These are phyloP conservation scores for Tulasnella sp. DNA, from an alignment of 768 basidiomycete species.

Conservation along the genomic window DNA sequence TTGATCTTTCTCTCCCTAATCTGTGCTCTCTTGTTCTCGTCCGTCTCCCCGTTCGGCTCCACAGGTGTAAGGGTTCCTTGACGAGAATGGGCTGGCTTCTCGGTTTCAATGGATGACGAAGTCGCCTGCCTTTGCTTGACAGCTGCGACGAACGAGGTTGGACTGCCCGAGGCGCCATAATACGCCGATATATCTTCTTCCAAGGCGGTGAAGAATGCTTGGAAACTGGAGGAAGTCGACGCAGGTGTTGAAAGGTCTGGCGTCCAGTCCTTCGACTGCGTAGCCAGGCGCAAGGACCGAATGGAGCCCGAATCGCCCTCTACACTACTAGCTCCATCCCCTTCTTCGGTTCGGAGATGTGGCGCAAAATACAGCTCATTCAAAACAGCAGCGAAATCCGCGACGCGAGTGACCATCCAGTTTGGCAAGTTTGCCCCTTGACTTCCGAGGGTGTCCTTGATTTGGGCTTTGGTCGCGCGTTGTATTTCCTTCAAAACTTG, in stretches of 20 bases:
- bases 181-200: constrained; percentile 56
- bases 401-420: constrained; percentile 62
- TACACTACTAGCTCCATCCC: background rate
- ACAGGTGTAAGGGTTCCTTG: background rate
- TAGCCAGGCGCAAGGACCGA: background rate
- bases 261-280: constrained; percentile 14
- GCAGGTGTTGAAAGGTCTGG: constrained; percentile 38
- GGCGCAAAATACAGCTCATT: background rate
- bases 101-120: background rate
- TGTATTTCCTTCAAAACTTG: constrained; percentile 56
- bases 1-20: constrained; percentile 41
- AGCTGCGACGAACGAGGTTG: constrained; percentile 31
- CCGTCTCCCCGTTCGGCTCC: constrained; percentile 31
- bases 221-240: constrained; percentile 51
- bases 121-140: background rate
- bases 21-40: constrained; percentile 36
- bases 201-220: constrained; percentile 64
- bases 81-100: background rate
- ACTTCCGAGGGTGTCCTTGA: constrained; percentile 48
- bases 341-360: background rate
- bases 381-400: constrained; percentile 38
- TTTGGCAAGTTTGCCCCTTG: constrained; percentile 39
- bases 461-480: constrained; percentile 52
- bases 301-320: constrained; percentile 12
- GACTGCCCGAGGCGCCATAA: constrained; percentile 42